Evolutionary conservation across 2,329 filamentous ascomycete genomes (phyloP), one percentile per base, ranked within the genome.

Genomic region (Aspergillus fischeri): DNA sequence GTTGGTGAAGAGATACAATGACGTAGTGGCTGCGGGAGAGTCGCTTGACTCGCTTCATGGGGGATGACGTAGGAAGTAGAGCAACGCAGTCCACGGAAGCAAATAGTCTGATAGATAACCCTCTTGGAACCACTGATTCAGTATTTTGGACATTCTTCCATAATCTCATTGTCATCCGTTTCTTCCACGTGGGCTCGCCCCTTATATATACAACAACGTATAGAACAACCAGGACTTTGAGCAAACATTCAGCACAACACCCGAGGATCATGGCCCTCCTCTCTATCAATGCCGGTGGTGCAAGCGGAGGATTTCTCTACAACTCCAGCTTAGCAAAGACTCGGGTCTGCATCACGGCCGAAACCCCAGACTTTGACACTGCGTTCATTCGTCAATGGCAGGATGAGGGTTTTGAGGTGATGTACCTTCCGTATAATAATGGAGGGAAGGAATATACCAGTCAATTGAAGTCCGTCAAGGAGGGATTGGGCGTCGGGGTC

Each of bases 371-470:
- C 25, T 87, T 86, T 64, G 83, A 86, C 65, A 67, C 75, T 20
- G 76, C 80, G 45, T 81, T 78, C 0, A 69, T 83, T 55, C 74
- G 78, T 48, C 78, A 80, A 54, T 87, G 84, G 82, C 73, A 76
- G 29, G 79, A 83, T 42, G 85, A 88, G 67, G 85, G 85, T 1
- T 88, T 86, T 65, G 73, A 80, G 20, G 78, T 85, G 2, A 73
- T 77, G 27, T 87, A 87, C 65, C 68, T 86, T 1, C 80, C 83
- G 6, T 79, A 81, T 41, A 78, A 81, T 17, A 80, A 81, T 20
- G 70, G 73, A 17, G 71, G 84, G 41, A 80, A 83, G 60, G 75
- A 78, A 14, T 78, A 83, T 60, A 74, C 76, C n/a, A 75, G 78
- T 49, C 75, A 76, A 53, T 66, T 87, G 56, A 78, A 81, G 59